A percentile compares a stretch with the other conserved stretches of the same genome.
phyloP scores from a whole-genome alignment of 805 yeast species.

The Grigorovia jiainica region DNA sequence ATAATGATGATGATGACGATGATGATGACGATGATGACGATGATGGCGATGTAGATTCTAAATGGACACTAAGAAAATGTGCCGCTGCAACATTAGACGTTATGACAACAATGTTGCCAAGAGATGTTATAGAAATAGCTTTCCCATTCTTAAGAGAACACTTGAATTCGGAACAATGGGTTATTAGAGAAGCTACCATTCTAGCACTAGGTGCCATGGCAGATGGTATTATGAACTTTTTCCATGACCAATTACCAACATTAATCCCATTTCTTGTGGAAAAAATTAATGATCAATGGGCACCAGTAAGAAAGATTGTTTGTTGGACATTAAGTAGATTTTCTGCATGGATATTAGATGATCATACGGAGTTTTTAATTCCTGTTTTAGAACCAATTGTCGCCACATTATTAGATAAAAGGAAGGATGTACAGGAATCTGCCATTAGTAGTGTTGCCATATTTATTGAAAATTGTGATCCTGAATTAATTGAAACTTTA shows the following conservation, averaged over 20 bases:
- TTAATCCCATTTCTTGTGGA: conserved; percentile 80
- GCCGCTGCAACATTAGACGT: conserved; percentile 88
- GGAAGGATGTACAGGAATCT: conserved; percentile 91
- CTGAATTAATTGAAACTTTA: conserved; percentile 50
- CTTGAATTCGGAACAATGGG: conserved; percentile 70
- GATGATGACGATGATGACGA: conserved; percentile 69
- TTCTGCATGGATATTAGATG: conserved; percentile 69
- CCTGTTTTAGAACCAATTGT: conserved; percentile 76
- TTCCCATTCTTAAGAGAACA: conserved; percentile 70
- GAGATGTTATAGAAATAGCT: conserved; percentile 52
- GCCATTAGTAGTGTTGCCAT: conserved; percentile 83
- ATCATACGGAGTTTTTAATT: conserved; percentile 57
- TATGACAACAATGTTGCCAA: conserved; percentile 59
- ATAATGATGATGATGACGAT: conserved; percentile 47
- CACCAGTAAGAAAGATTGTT: conserved; percentile 83
- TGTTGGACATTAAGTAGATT: conserved; percentile 94
- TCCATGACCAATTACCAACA: conserved; percentile 64
- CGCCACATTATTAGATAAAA: conserved; percentile 65
- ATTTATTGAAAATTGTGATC: conserved; percentile 69
- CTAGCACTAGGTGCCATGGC: conserved; percentile 93
- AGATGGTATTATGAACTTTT: conserved; percentile 70
- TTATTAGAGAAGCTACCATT: conserved; percentile 84
- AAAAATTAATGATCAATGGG: conserved; percentile 61
- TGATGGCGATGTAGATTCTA: conserved; percentile 55
- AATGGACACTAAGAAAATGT: conserved; percentile 90